Evolutionary conservation across 768 basidiomycete species (phyloP).

Genomic region (Tylopilus sp.): DNA sequence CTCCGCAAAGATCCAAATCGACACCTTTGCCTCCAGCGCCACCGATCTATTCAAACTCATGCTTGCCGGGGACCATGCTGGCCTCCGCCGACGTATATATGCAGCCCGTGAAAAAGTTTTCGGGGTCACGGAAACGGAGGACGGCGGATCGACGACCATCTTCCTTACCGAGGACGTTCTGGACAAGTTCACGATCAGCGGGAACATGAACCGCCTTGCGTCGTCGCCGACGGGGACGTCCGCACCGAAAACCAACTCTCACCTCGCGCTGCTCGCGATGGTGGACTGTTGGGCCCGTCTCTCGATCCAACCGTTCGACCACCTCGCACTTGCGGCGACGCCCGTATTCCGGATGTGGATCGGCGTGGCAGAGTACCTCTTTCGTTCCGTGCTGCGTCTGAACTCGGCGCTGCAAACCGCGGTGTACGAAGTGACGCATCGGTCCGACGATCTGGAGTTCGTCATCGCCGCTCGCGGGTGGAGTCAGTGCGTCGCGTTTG

Average conservation of each 20-base stretch:
- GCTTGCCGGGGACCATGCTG: conserved; percentile 55
- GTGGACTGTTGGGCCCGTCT: conserved; percentile 96
- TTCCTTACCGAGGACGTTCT: conserved; percentile 77
- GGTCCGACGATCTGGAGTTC: conserved; percentile 92
- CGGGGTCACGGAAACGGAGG: conserved; percentile 36
- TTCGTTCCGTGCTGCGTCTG: conserved; percentile 63
- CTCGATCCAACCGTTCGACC: conserved; percentile 82
- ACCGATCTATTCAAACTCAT: conserved; percentile 96
- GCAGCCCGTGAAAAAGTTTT: conserved; percentile 78
- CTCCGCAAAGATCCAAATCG: conserved; percentile 79
- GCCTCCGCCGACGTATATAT: conserved; percentile 69
- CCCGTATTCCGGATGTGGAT: conserved; percentile 97
- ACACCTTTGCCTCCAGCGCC: conserved; percentile 82
- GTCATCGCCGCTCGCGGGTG: conserved; percentile 91
- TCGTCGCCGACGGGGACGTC: conserved; percentile 7
- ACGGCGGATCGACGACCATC: conserved; percentile 50
- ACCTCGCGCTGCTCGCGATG: conserved; percentile 94
- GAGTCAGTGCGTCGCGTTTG: conserved; percentile 94
- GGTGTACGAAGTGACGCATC: conserved; percentile 70
- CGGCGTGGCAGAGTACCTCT: conserved; percentile 94
- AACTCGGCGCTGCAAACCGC: conserved; percentile 72
- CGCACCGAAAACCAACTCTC: conserved; percentile 64
- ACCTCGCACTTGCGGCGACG: conserved; percentile 91
- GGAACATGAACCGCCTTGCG: conserved; percentile 16
- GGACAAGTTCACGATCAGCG: conserved; percentile 85